These are phyloP conservation scores for Auricularia auricula-judae DNA, from an alignment of 768 basidiomycete species.

Conservation along the genomic window DNA sequence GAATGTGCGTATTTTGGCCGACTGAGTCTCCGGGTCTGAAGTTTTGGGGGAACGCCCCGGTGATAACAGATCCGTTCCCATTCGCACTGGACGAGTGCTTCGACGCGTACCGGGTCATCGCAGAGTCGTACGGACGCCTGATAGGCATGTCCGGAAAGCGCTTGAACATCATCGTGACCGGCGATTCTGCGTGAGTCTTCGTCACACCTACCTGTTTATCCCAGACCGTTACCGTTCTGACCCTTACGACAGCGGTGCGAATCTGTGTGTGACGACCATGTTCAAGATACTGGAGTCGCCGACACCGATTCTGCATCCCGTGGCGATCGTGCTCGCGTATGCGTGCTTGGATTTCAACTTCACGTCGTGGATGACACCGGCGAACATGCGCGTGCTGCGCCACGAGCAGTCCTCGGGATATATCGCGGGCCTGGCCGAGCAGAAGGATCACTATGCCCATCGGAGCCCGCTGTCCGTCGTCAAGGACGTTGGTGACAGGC, in stretches of 20 bases:
- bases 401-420: slow-evolving; percentile 81
- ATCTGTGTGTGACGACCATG: slow-evolving; percentile 75
- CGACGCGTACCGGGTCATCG: slow-evolving; percentile 74
- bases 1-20: slow-evolving; percentile 52
- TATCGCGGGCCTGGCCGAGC: slow-evolving; percentile 55
- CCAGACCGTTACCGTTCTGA: slow-evolving; percentile 6
- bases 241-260: slow-evolving; percentile 57
- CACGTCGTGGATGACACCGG: slow-evolving; percentile 87
- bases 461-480: slow-evolving; percentile 89
- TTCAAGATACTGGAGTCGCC: slow-evolving; percentile 67
- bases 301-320: slow-evolving; percentile 53
- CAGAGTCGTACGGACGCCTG: slow-evolving; percentile 64
- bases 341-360: slow-evolving; percentile 95
- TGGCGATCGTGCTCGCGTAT: slow-evolving; percentile 81
- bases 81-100: slow-evolving; percentile 94
- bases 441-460: slow-evolving; percentile 82
- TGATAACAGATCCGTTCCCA: slow-evolving; percentile 76
- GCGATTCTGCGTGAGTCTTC: slow-evolving; percentile 89
- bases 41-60: background rate
- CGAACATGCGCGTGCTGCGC: slow-evolving; percentile 72
- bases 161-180: slow-evolving; percentile 69
- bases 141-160: slow-evolving; percentile 84
- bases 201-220: slow-evolving; percentile 2
- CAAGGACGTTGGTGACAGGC: slow-evolving; percentile 43
- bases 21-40: slow-evolving; percentile 2